Evolutionary conservation across 768 basidiomycete genomes (phyloP).

Genomic region (Agrocybe chaxingu): DNA sequence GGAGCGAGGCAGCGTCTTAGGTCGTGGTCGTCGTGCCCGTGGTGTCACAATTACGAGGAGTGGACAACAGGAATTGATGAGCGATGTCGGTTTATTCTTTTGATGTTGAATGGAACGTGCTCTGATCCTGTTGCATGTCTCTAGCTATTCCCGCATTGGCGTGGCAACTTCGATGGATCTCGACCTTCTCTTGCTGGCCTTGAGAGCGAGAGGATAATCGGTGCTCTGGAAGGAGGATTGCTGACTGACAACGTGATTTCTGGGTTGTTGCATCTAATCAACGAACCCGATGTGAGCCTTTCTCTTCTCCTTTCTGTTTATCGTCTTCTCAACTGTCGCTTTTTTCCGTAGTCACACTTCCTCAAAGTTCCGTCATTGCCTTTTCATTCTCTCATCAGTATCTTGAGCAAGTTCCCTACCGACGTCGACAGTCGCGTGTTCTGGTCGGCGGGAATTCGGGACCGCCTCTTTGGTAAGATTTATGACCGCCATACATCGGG

Average conservation of each 20-base stretch:
- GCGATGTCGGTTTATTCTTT: slow-evolving; percentile 48
- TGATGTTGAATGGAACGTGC: background rate
- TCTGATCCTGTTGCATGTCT: background rate
- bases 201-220: slow-evolving; percentile 52
- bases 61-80: slow-evolving; percentile 79
- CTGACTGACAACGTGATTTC: slow-evolving; percentile 67
- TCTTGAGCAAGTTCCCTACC: slow-evolving; percentile 74
- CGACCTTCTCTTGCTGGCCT: slow-evolving; percentile 67
- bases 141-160: slow-evolving; percentile 83
- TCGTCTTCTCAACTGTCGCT: slow-evolving; percentile 10
- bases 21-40: slow-evolving; percentile 72
- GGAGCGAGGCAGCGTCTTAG: slow-evolving; percentile 64
- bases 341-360: slow-evolving; percentile 65
- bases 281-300: slow-evolving; percentile 66
- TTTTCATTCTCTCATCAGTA: slow-evolving; percentile 73
- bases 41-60: slow-evolving; percentile 83
- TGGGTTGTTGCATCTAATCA: slow-evolving; percentile 65
- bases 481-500: background rate
- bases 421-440: slow-evolving; percentile 76
- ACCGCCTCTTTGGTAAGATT: slow-evolving; percentile 62
- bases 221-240: slow-evolving; percentile 61
- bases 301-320: background rate
- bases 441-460: slow-evolving; percentile 61
- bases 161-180: slow-evolving; percentile 67
- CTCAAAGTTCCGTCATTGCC: slow-evolving; percentile 82